phyloP scores from a whole-genome alignment of 2,329 filamentous ascomycete species.

The Venturia aucupariae region DNA sequence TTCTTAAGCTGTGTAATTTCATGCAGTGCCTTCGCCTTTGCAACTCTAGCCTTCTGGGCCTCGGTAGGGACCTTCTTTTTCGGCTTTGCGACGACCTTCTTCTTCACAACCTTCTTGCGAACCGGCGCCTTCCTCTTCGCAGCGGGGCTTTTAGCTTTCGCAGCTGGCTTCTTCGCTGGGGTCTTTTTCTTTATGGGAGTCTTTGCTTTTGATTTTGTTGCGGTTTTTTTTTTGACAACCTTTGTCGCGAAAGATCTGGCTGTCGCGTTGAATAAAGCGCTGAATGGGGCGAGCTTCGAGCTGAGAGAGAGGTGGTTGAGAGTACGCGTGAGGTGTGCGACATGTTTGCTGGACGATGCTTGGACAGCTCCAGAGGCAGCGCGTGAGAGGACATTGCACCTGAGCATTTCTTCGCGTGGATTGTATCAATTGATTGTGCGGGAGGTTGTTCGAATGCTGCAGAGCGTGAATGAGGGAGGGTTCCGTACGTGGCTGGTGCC shows the following conservation, averaged over 20 bases:
- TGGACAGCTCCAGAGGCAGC: neutral
- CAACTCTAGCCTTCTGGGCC: slow-evolving; percentile 21
- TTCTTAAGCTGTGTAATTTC: slow-evolving; percentile 27
- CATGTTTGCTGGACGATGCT: neutral
- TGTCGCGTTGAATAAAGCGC: neutral
- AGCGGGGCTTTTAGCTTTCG: slow-evolving; percentile 17
- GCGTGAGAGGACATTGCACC: slow-evolving; percentile 10
- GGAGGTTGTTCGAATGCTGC: neutral
- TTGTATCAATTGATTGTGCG: neutral
- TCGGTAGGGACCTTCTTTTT: slow-evolving; percentile 20
- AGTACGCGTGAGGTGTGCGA: slow-evolving; percentile 9
- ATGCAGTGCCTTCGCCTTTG: slow-evolving; percentile 18
- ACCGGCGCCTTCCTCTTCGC: slow-evolving; percentile 19
- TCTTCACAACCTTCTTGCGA: slow-evolving; percentile 17
- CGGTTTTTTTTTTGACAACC: neutral
- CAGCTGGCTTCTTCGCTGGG: slow-evolving; percentile 9
- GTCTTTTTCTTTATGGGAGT: slow-evolving; percentile 21
- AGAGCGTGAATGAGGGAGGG: neutral
- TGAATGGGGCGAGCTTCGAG: slow-evolving; percentile 2
- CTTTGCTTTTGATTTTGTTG: slow-evolving; percentile 17
- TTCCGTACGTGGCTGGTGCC: neutral
- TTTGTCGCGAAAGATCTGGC: neutral
- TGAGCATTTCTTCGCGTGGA: neutral
- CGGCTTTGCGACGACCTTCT: slow-evolving; percentile 8
- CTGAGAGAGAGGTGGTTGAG: neutral